These are phyloP conservation scores for Ustilago cynodontis DNA, from an alignment of 1,284 basidiomycete species.

Conservation along the genomic window DNA sequence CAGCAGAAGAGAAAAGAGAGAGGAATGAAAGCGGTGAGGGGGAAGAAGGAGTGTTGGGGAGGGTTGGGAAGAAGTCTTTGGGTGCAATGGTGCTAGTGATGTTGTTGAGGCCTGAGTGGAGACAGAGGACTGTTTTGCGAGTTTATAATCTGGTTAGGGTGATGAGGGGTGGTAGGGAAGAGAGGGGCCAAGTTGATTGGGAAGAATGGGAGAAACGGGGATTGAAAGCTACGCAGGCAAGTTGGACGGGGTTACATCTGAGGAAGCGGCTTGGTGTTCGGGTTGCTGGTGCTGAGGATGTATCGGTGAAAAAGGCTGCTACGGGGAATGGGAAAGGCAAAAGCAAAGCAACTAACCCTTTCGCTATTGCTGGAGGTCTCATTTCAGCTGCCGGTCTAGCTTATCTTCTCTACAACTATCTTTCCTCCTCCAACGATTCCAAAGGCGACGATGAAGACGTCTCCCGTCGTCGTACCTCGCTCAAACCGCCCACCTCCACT, in stretches of 20 bases:
- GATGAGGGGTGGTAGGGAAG: not conserved
- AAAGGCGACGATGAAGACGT: conserved; percentile 37
- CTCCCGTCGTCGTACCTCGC: conserved; percentile 3
- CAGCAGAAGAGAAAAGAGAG: conserved; percentile 7
- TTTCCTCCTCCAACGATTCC: conserved; percentile 9
- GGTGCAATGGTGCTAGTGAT: conserved; percentile 25
- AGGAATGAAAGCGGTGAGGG: not conserved
- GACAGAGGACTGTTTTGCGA: conserved; percentile 19
- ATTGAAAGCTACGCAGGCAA: not conserved
- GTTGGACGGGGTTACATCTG: conserved; percentile 40
- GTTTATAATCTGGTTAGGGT: conserved; percentile 12
- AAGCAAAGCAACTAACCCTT: conserved; percentile 13
- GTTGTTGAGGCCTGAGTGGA: conserved; percentile 38
- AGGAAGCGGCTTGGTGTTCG: conserved; percentile 28
- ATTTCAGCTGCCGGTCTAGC: conserved; percentile 38
- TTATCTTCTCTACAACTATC: conserved; percentile 43
- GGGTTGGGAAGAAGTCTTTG: conserved; percentile 16
- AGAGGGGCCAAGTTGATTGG: conserved; percentile 20
- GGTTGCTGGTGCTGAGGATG: not conserved
- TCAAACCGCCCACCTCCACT: not conserved
- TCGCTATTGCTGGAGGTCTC: conserved; percentile 39
- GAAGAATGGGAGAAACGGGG: conserved; percentile 33
- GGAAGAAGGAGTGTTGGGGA: not conserved
- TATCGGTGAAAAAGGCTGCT: not conserved
- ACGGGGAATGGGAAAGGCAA: conserved; percentile 3